Base-by-base conservation (phyloP, 192 early-diverging fungal genomes). In the Entomortierella parvispora region DNA sequence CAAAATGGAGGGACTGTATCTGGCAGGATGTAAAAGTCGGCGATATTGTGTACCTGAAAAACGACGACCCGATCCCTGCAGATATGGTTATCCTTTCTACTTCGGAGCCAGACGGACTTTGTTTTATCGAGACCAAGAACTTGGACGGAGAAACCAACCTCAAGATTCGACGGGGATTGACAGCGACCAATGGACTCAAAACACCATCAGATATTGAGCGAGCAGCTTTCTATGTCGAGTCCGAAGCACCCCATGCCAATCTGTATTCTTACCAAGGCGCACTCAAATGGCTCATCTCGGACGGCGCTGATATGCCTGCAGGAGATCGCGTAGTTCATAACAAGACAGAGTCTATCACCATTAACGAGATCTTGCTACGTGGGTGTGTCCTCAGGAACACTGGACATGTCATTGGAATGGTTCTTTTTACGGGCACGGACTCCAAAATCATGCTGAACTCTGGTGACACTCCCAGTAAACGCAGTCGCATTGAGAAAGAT, bases 81-180 rank as follows among this genome's bases (percentile, higher is more conserved):
- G 97, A 99, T 82, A 69, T 98, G 28, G 80, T 97, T 20, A 87
- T 98, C 74, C 84, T 99, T 8, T 85, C 89, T 7, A 90, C 95
- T 15, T 93, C 91, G 25, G 97, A 96, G 52, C 81, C 87, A 4
- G 94, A 96, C 63, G 89, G 90, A 47, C 71, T 92, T 0, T 96
- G 94, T 60, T 98, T 93, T 79, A 87, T 97, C n/a, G 97, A 99
- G 80, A 99, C 97, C 0, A 97, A 99, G 67, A 96, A 97, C 69
- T 86, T 99, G 42, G 97, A 99, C 63, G 97, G 97, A 61, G 97
- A 99, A 74, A 99, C 97, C 9, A 99, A 98, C 68, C 84, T 99
- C 33, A 99, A 99, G 81, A 88, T 94, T 29, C 90, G 94, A 48
- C 84, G 90, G 46, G 87, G 90, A 3, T 52, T 92, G 54, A 68